phyloP scores from a whole-genome alignment of 371 early-diverging fungal genomes.

The Mortierella sp. region DNA sequence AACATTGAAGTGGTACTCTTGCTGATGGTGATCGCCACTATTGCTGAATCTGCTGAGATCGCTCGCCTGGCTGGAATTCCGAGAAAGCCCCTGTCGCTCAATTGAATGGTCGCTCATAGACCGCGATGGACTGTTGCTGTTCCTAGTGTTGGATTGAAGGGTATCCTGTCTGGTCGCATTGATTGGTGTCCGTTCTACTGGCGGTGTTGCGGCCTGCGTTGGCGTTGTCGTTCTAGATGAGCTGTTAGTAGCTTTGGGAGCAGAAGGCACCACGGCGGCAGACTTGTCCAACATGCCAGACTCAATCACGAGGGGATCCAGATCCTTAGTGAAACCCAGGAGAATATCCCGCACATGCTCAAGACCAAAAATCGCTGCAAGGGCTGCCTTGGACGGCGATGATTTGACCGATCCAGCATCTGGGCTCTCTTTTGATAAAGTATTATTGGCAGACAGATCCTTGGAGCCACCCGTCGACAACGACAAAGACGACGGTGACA shows the following conservation, averaged over 20 bases:
- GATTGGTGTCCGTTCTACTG: slow-evolving; percentile 16
- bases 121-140: slow-evolving; percentile 19
- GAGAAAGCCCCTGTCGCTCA: slow-evolving; percentile 20
- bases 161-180: slow-evolving; percentile 15
- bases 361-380: slow-evolving; percentile 66
- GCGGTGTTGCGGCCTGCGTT: neutral
- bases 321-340: slow-evolving; percentile 62
- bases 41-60: neutral
- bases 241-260: neutral
- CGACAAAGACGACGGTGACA: slow-evolving; percentile 41
- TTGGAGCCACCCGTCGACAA: slow-evolving; percentile 11
- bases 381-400: slow-evolving; percentile 26
- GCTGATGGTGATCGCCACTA: neutral
- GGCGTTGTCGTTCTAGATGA: neutral
- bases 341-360: slow-evolving; percentile 76
- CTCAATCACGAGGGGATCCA: slow-evolving; percentile 65
- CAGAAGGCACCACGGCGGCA: neutral
- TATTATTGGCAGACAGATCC: neutral
- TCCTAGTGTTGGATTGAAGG: neutral
- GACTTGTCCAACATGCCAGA: slow-evolving; percentile 32
- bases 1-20: slow-evolving; percentile 3
- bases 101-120: slow-evolving; percentile 13
- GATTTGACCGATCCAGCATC: neutral
- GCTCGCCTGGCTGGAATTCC: slow-evolving; percentile 20
- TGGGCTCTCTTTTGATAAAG: slow-evolving; percentile 10